These are phyloP conservation scores for Sugiyamaella sp. DNA, from an alignment of 1,139 yeast species.

Conservation along the genomic window DNA sequence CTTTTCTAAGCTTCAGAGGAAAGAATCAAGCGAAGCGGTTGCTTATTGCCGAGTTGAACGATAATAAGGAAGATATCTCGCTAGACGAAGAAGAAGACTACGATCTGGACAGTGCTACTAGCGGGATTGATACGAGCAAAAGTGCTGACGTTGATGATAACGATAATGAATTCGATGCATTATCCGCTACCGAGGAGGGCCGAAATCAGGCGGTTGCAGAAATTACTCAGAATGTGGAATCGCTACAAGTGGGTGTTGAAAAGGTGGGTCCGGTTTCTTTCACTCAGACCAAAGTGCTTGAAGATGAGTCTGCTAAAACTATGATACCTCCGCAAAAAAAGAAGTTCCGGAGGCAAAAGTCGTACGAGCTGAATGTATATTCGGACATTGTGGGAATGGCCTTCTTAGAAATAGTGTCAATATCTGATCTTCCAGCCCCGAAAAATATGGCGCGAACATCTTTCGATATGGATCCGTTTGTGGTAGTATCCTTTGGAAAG, in stretches of 20 bases:
- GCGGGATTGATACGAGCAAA: neutral
- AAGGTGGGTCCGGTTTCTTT: too few relatives aligned
- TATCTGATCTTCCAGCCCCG: slow-evolving; percentile 52
- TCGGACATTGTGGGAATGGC: slow-evolving; percentile 68
- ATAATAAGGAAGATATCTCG: slow-evolving; percentile 18
- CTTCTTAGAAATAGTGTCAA: slow-evolving; percentile 73
- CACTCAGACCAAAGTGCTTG: too few relatives aligned
- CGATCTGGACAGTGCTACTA: slow-evolving; percentile 14
- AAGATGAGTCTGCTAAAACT: too few relatives aligned
- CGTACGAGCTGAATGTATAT: slow-evolving; percentile 43
- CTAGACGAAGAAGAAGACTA: slow-evolving; percentile 21
- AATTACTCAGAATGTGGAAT: neutral
- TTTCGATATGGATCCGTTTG: slow-evolving; percentile 96
- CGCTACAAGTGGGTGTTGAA: neutral
- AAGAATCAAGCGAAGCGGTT: slow-evolving; percentile 2
- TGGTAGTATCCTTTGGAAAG: slow-evolving; percentile 87
- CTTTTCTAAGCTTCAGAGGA: slow-evolving; percentile 19
- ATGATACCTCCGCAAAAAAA: slow-evolving; percentile 13
- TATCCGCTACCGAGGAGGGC: slow-evolving; percentile 26
- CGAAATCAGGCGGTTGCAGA: slow-evolving; percentile 20
- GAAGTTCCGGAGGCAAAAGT: slow-evolving; percentile 16
- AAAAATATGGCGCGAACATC: slow-evolving; percentile 59
- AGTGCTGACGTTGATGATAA: slow-evolving; percentile 13
- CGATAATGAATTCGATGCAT: slow-evolving; percentile 10
- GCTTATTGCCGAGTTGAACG: slow-evolving; percentile 20